Percentiles rank a stretch among this genome's conserved stretches.
phyloP scores from a whole-genome alignment of 371 early-diverging fungal genomes.

The Circinella minor region DNA sequence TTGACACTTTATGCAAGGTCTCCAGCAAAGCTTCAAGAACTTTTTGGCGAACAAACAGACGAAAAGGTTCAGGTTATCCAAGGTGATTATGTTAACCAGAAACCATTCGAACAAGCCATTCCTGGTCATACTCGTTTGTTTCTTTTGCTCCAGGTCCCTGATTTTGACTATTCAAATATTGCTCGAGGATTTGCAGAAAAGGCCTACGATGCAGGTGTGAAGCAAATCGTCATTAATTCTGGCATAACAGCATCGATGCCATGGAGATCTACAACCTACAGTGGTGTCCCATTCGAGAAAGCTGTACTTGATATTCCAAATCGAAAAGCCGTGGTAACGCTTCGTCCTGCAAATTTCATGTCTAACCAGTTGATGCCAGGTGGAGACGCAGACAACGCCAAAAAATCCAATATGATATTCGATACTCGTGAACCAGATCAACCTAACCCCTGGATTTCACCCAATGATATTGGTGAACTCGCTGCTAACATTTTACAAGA shows the following conservation, averaged over 20 bases:
- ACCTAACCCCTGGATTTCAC: conserved; percentile 16
- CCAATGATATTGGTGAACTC: conserved; percentile 23
- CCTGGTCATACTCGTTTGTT: conserved; percentile 36
- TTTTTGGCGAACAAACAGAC: background rate
- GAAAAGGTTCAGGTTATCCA: conserved; percentile 15
- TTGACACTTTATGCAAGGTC: conserved; percentile 5
- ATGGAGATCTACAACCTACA: conserved; percentile 27
- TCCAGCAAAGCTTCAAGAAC: conserved; percentile 3
- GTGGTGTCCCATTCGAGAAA: conserved; percentile 26
- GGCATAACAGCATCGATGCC: conserved; percentile 20
- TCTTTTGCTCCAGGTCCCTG: conserved; percentile 17
- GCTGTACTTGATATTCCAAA: conserved; percentile 23
- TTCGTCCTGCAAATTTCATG: conserved; percentile 24
- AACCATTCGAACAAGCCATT: conserved; percentile 23
- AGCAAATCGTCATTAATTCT: conserved; percentile 39
- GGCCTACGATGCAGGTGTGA: conserved; percentile 37
- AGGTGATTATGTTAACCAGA: conserved; percentile 32
- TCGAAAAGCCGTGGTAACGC: conserved; percentile 17
- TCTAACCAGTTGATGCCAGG: conserved; percentile 10
- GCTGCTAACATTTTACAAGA: conserved; percentile 21
- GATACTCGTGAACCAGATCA: conserved; percentile 12
- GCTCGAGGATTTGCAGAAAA: conserved; percentile 12
- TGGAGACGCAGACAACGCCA: conserved; percentile 2
- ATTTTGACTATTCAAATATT: background rate
- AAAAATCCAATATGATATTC: background rate